phyloP scores from a whole-genome alignment of 805 yeast genomes.

The Sugiyamaella smithiae region DNA sequence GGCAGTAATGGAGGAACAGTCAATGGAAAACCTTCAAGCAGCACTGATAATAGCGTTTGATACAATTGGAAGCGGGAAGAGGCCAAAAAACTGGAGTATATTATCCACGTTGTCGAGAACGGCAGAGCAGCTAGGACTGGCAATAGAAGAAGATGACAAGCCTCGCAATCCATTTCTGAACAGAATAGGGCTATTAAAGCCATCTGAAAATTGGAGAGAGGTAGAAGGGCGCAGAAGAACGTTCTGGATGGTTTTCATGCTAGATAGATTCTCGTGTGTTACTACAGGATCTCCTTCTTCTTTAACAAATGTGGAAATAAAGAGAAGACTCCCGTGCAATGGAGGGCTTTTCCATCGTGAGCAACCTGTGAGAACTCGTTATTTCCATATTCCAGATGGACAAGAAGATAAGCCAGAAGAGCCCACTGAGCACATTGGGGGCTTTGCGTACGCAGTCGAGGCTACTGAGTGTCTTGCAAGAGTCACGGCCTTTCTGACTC shows the following conservation, averaged over 20 bases:
- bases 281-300: slow-evolving; percentile 20
- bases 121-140: slow-evolving; percentile 19
- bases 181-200: slow-evolving; percentile 15
- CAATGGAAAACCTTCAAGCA: slow-evolving; percentile 20
- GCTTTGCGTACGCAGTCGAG: slow-evolving; percentile 17
- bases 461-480: slow-evolving; percentile 17
- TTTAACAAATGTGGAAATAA: slow-evolving; percentile 12
- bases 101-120: slow-evolving; percentile 16
- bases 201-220: slow-evolving; percentile 14
- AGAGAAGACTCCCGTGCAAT: slow-evolving; percentile 17
- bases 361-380: slow-evolving; percentile 7
- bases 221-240: slow-evolving; percentile 18
- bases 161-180: slow-evolving; percentile 12
- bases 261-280: slow-evolving; percentile 19
- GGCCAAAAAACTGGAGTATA: slow-evolving; percentile 22
- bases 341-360: slow-evolving; percentile 11
- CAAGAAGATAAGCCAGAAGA: slow-evolving; percentile 6
- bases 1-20: slow-evolving; percentile 16
- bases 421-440: slow-evolving; percentile 15
- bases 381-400: slow-evolving; percentile 11
- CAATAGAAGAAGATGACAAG: slow-evolving; percentile 18
- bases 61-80: slow-evolving; percentile 18
- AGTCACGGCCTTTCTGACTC: not conserved
- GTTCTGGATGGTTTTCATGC: slow-evolving; percentile 17
- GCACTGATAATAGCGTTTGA: slow-evolving; percentile 19